phyloP scores from a whole-genome alignment of 768 basidiomycete genomes.

The Termitomyces sp. region DNA sequence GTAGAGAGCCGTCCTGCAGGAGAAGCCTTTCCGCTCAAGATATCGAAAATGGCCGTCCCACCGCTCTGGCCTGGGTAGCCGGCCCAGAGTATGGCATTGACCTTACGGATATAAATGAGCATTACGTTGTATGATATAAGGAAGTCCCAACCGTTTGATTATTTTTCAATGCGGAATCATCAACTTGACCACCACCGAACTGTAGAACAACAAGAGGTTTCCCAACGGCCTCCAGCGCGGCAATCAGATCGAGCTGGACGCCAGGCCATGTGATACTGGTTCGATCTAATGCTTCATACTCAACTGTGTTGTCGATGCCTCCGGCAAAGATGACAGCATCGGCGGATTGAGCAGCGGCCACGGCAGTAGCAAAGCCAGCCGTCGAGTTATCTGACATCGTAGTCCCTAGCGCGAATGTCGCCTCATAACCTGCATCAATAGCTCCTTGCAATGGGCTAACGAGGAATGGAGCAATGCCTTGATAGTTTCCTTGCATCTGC shows the following conservation, averaged over 20 bases:
- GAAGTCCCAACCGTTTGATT: constrained; percentile 30
- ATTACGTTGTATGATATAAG: neutral
- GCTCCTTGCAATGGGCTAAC: constrained; percentile 48
- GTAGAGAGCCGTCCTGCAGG: constrained; percentile 52
- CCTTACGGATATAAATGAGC: constrained; percentile 22
- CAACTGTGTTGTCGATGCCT: constrained; percentile 50
- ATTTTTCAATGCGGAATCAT: constrained; percentile 38
- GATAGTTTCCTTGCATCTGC: constrained; percentile 55
- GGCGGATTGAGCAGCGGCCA: constrained; percentile 41
- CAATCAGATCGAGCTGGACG: constrained; percentile 44
- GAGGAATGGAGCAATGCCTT: constrained; percentile 49
- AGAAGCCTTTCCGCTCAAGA: constrained; percentile 43
- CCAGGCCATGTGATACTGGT: constrained; percentile 49
- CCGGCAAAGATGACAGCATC: constrained; percentile 50
- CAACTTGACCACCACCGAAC: constrained; percentile 54
- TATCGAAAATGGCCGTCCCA: constrained; percentile 48
- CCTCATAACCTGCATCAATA: constrained; percentile 38
- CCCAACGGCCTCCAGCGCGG: constrained; percentile 34
- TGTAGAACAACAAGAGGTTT: constrained; percentile 51
- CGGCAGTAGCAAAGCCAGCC: constrained; percentile 41
- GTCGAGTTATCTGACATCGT: constrained; percentile 30
- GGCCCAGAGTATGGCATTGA: constrained; percentile 50
- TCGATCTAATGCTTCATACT: constrained; percentile 43
- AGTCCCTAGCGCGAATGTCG: constrained; percentile 38
- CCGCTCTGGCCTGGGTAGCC: constrained; percentile 56